Evolutionary conservation across 176 grass and related monocot species (phyloP).

Genomic region (Puya raimondii): DNA sequence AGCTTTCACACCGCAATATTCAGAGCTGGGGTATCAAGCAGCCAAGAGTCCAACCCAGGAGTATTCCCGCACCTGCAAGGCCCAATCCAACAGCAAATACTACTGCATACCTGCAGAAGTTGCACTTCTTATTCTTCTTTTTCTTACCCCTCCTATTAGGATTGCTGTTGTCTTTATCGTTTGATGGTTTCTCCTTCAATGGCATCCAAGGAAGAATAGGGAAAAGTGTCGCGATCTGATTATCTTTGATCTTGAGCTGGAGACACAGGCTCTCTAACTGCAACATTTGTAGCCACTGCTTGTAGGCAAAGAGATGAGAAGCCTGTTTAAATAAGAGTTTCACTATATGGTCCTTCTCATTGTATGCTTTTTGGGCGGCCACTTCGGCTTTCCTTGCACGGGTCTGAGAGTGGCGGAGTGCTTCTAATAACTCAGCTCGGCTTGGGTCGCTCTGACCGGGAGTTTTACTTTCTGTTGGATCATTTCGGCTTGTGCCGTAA

Average conservation of each 20-base stretch:
- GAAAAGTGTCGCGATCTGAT: constrained; percentile 53
- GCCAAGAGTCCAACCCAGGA: constrained; percentile 81
- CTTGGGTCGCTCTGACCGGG: not conserved
- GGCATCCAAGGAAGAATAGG: constrained; percentile 50
- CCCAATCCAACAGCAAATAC: constrained; percentile 71
- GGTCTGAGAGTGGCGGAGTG: constrained; percentile 82
- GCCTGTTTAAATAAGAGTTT: constrained; percentile 80
- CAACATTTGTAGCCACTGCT: constrained; percentile 85
- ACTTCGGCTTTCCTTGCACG: constrained; percentile 84
- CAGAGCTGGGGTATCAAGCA: constrained; percentile 46
- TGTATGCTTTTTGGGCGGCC: constrained; percentile 57
- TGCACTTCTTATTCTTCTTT: constrained; percentile 17
- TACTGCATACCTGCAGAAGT: constrained; percentile 27
- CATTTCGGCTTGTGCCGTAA: not conserved
- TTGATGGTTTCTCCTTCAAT: constrained; percentile 21
- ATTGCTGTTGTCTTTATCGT: constrained; percentile 20
- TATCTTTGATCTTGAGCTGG: constrained; percentile 58
- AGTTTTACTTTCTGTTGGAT: constrained; percentile 6
- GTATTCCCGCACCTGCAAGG: constrained; percentile 62
- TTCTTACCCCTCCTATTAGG: constrained; percentile 33
- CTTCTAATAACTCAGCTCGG: constrained; percentile 53
- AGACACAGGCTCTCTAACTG: constrained; percentile 85
- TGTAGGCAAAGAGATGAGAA: constrained; percentile 73
- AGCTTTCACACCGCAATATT: too few relatives aligned
- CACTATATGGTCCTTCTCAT: constrained; percentile 83